A percentile compares a stretch with the other conserved stretches of the same genome.
phyloP scores from a whole-genome alignment of 176 grass and related monocot genomes.

The Eragrostis nindensis region DNA sequence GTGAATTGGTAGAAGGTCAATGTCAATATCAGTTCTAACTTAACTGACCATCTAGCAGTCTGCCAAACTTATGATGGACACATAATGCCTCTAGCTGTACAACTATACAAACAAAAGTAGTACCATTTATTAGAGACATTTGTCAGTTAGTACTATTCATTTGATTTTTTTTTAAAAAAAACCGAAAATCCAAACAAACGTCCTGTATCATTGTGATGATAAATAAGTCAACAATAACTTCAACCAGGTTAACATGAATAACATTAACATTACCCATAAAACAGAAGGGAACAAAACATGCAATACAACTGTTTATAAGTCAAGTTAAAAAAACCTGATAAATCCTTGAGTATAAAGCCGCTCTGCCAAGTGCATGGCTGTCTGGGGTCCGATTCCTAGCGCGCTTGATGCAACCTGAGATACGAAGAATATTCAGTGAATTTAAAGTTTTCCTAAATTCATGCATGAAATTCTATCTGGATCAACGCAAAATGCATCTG shows the following conservation, averaged over 20 bases:
- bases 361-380: conserved; percentile 93
- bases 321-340: conserved; percentile 73
- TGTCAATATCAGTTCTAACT: conserved; percentile 4
- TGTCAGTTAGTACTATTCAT: no score
- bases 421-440: conserved; percentile 40
- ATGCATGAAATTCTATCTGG: conserved; percentile 2
- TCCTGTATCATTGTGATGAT: neutral
- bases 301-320: neutral
- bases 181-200: neutral
- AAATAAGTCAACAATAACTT: conserved; percentile 23
- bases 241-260: conserved; percentile 12
- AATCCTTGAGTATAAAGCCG: conserved; percentile 92
- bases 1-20: conserved; percentile 7
- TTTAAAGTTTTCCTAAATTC: conserved; percentile 3
- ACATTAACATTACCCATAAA: conserved; percentile 25
- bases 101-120: conserved; percentile 17
- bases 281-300: neutral
- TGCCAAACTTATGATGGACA: conserved; percentile 25
- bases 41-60: neutral
- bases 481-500: neutral
- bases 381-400: conserved; percentile 85
- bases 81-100: neutral
- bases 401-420: conserved; percentile 92
- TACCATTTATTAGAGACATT: neutral
- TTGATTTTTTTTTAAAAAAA: no score